Evolutionary conservation across 306 rosid species (phyloP).

Genomic region (Begonia fuchsioides): DNA sequence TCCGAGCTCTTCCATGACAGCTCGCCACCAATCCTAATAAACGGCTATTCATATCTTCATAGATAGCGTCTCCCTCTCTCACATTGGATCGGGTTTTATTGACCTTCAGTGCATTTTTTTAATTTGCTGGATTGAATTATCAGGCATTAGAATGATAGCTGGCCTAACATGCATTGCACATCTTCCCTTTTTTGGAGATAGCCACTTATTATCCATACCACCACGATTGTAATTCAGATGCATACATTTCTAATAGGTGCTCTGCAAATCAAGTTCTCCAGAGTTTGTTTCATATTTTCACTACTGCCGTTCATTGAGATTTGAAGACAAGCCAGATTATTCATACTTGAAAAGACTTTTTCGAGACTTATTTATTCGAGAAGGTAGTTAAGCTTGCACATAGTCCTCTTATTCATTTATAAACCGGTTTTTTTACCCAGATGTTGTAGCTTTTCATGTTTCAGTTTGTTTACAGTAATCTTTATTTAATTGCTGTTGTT

Average conservation of each 20-base stretch:
- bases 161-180: neutral
- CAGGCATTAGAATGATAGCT: too few species aligned
- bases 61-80: too few species aligned
- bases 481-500: neutral
- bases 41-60: too few species aligned
- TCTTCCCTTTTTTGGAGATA: neutral
- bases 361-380: slow-evolving; percentile 88
- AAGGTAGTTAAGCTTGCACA: slow-evolving; percentile 33
- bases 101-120: too few species aligned
- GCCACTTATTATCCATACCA: slow-evolving; percentile 8
- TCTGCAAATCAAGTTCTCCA: slow-evolving; percentile 80
- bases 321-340: slow-evolving; percentile 99
- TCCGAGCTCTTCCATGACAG: too few species aligned
- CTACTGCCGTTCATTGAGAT: slow-evolving; percentile 88
- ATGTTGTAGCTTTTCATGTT: neutral
- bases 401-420: slow-evolving; percentile 1
- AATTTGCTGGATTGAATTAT: too few species aligned
- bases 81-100: too few species aligned
- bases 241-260: slow-evolving; percentile 43
- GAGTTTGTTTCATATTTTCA: slow-evolving; percentile 97
- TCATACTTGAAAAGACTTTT: slow-evolving; percentile 93
- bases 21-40: too few species aligned
- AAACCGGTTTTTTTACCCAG: neutral
- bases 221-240: slow-evolving; percentile 15
- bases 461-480: too few species aligned